Conservation (phyloP, 176 grass and related monocot genomes). For the Oryza meyeriana region DNA sequence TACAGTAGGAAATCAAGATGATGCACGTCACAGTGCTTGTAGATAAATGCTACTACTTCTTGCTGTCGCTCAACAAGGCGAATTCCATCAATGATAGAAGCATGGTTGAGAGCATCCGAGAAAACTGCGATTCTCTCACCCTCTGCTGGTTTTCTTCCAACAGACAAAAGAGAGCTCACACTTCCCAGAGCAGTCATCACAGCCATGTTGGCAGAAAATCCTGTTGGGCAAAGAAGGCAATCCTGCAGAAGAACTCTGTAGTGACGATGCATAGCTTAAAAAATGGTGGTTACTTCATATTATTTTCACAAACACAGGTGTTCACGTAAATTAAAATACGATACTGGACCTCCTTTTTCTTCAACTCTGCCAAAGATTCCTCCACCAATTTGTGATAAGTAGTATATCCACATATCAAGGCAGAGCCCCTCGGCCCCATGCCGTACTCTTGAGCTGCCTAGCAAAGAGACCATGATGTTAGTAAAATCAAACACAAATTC, state of each 20-base stretch:
- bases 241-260: slow-evolving; percentile 39
- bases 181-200: slow-evolving; percentile 74
- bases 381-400: slow-evolving; percentile 74
- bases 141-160: slow-evolving; percentile 38
- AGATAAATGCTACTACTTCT: slow-evolving; percentile 70
- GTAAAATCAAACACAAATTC: not conserved
- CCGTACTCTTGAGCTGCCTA: slow-evolving; percentile 77
- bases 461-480: not conserved
- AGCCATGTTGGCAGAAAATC: slow-evolving; percentile 85
- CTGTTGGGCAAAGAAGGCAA: slow-evolving; percentile 84
- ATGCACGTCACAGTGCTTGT: slow-evolving; percentile 71
- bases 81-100: slow-evolving; percentile 92
- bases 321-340: not conserved
- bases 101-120: slow-evolving; percentile 90
- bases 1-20: slow-evolving; percentile 87
- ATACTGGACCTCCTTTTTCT: slow-evolving; percentile 62
- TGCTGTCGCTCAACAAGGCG: slow-evolving; percentile 58
- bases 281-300: not conserved
- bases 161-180: slow-evolving; percentile 54
- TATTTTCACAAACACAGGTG: not conserved
- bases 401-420: slow-evolving; percentile 74
- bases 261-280: not conserved
- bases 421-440: slow-evolving; percentile 89
- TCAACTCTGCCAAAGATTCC: slow-evolving; percentile 57
- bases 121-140: slow-evolving; percentile 66